phyloP scores from a whole-genome alignment of 805 yeast genomes.

The Myxozyma geophila region DNA sequence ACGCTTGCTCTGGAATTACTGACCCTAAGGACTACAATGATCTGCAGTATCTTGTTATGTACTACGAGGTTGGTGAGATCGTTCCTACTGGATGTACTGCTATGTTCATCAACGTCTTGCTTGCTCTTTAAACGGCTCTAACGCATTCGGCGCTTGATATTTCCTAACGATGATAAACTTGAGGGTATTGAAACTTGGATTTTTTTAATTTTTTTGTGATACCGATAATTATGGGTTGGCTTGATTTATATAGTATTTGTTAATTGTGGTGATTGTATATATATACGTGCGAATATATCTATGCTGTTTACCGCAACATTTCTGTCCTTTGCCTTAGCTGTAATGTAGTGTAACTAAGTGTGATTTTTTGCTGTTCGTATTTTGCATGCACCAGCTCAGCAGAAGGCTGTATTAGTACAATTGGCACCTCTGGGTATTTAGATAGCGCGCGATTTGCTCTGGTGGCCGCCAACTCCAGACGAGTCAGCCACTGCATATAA shows the following conservation, averaged over 20 bases:
- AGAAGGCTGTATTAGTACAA: too few relatives aligned
- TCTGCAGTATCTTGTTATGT: constrained; percentile 7
- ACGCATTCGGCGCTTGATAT: neutral
- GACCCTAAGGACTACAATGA: constrained; percentile 2
- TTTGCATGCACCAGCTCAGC: too few relatives aligned
- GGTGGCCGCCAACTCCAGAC: too few relatives aligned
- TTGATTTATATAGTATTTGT: neutral
- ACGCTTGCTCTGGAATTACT: neutral
- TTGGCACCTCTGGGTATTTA: too few relatives aligned
- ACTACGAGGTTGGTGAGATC: constrained; percentile 3
- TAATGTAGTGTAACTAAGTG: neutral
- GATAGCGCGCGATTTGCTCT: too few relatives aligned
- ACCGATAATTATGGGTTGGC: neutral
- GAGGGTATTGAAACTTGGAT: constrained; percentile 2
- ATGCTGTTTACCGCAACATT: neutral
- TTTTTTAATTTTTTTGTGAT: neutral
- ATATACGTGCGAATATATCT: constrained; percentile 1
- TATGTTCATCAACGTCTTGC: neutral
- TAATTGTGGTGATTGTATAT: neutral
- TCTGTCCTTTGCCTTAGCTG: neutral
- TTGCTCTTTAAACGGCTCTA: neutral
- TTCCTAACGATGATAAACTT: neutral
- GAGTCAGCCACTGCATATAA: too few relatives aligned
- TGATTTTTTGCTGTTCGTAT: too few relatives aligned
- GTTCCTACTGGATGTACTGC: neutral